Evolutionary conservation across 202 grass and related monocot species (phyloP), one percentile per base, ranked within the genome.

Genomic region (Cymbopogon flexuosus): DNA sequence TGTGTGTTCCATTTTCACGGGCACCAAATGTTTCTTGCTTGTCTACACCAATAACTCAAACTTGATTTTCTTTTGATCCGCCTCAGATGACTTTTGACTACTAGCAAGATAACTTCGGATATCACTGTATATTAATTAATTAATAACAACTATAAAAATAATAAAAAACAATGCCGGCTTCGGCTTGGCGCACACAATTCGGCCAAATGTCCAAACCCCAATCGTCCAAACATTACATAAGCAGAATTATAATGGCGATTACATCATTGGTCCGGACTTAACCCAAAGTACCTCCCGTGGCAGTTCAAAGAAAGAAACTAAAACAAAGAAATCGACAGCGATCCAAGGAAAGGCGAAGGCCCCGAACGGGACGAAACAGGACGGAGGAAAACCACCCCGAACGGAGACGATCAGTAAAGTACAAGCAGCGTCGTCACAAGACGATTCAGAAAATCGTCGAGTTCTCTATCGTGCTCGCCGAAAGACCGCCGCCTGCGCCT

Each of bases 401-500:
- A 61, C 60, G 24, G 54, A 58, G 57, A 14, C 61, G 78, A 76
- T 39, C 60, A 75, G 34, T 62, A 75, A 27, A 42, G 36, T 58
- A 86, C 47, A 56, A 75, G 6, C 68, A 8, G 43, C 68, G 18
- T 52, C 45, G 29, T 67, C 71, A 58, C 69, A 58, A 23, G 5
- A 61, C 22, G 10, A 61, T 62, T 62, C 59, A 62, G 24, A 15
- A 23, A 67, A 40, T 45, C 41, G 49, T 54, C 83, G 11, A 35
- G 24, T 31, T 66, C 40, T 33, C 31, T 33, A 59, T 80, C 21
- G 70, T 19, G 34, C 18, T 21, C 62, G 78, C 65, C 78, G 49
- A 80, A 80, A 80, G 78, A 24, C 35, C 54, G 36, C 61, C 47
- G 70, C 19, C 63, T 31, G 29, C 47, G 70, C 19, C 63, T 31